These are phyloP conservation scores for Dalbergia oliveri DNA, from an alignment of 306 rosid genomes.

Conservation along the genomic window DNA sequence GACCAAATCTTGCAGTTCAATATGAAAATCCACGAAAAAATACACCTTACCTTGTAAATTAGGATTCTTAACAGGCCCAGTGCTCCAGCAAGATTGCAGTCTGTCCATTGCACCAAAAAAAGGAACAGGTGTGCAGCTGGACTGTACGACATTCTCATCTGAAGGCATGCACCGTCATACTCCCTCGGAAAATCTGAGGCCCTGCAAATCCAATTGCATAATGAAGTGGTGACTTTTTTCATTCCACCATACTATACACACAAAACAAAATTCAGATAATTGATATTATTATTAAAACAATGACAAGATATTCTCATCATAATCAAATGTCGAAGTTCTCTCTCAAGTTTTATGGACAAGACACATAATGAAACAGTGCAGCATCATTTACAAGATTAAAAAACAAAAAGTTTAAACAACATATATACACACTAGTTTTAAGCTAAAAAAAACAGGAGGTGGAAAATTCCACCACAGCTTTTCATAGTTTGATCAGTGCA, in stretches of 20 bases:
- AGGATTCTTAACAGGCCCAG: constrained; percentile 91
- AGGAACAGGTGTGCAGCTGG: constrained; percentile 95
- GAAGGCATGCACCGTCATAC: constrained; percentile 96
- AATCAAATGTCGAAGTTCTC: constrained; percentile 9
- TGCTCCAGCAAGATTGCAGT: constrained; percentile 93
- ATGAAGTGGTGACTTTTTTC: background rate
- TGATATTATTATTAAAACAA: constrained; percentile 19
- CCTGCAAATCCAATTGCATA: constrained; percentile 58
- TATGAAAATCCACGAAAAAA: constrained; percentile 22
- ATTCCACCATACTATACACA: background rate
- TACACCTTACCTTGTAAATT: constrained; percentile 79
- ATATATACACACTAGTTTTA: background rate
- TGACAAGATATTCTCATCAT: background rate
- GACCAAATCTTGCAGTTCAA: constrained; percentile 41
- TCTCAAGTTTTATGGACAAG: background rate
- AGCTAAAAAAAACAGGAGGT: constrained; percentile 25
- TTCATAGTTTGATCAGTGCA: constrained; percentile 2
- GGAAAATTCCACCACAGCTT: constrained; percentile 8
- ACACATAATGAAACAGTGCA: constrained; percentile 22
- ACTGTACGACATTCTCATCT: constrained; percentile 99
- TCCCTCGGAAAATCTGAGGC: constrained; percentile 90
- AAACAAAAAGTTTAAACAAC: background rate
- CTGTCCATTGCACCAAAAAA: constrained; percentile 95
- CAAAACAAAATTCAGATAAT: constrained; percentile 24
- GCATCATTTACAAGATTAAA: background rate